These are phyloP conservation scores for Pleurotus tuber-regium DNA, from an alignment of 768 basidiomycete species.

Conservation along the genomic window DNA sequence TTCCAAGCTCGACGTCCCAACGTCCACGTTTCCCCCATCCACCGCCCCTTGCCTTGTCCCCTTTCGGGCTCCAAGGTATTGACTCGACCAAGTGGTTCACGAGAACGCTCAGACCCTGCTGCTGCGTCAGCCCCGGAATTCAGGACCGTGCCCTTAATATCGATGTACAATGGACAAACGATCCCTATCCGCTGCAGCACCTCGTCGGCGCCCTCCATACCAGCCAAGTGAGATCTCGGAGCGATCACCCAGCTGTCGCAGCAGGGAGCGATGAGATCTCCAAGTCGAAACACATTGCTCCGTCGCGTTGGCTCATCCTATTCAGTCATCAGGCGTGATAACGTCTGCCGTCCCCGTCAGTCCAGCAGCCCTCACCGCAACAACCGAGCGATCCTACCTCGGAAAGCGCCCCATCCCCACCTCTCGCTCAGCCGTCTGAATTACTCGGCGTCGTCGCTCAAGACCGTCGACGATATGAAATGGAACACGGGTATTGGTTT, in stretches of 20 bases:
- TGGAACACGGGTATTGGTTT: slow-evolving; percentile 16
- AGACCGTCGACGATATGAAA: slow-evolving; percentile 1
- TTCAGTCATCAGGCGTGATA: slow-evolving; percentile 24
- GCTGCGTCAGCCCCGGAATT: neutral
- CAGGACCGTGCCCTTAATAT: slow-evolving; percentile 46
- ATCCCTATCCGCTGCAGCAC: slow-evolving; percentile 53
- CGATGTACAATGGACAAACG: slow-evolving; percentile 71
- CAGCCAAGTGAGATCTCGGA: neutral
- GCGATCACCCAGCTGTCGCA: neutral
- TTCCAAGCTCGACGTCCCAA: neutral
- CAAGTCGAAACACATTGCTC: slow-evolving; percentile 16
- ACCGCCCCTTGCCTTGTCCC: neutral
- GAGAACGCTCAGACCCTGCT: no score
- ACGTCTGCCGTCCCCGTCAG: slow-evolving; percentile 27
- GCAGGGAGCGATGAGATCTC: slow-evolving; percentile 8
- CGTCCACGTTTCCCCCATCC: neutral
- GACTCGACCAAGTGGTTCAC: neutral
- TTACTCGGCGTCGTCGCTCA: slow-evolving; percentile 20
- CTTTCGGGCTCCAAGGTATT: neutral
- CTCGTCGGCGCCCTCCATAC: slow-evolving; percentile 1
- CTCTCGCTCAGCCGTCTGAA: slow-evolving; percentile 17
- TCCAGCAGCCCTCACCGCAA: slow-evolving; percentile 8
- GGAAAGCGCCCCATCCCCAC: no score
- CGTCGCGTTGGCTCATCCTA: slow-evolving; percentile 14
- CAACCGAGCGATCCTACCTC: slow-evolving; percentile 16